Percentiles rank a stretch among this genome's conserved stretches.
phyloP scores from a whole-genome alignment of 805 yeast genomes.

The Yarrowia sp. region DNA sequence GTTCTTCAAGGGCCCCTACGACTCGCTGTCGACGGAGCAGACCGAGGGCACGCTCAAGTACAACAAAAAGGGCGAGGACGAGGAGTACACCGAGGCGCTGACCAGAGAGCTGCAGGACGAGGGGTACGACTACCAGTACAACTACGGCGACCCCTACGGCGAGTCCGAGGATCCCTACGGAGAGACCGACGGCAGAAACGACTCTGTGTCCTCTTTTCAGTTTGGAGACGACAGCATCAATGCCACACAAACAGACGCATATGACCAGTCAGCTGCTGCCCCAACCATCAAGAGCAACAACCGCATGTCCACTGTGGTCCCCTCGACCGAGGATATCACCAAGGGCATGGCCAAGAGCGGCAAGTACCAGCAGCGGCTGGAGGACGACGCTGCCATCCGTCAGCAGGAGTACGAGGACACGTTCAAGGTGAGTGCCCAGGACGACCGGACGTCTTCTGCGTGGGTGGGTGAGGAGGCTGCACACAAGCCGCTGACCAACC shows the following conservation, averaged over 20 bases:
- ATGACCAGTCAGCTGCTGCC: background rate
- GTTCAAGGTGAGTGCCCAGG: conserved; percentile 14
- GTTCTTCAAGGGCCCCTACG: conserved; percentile 35
- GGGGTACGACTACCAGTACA: conserved; percentile 28
- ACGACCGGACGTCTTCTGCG: background rate
- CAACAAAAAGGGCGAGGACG: conserved; percentile 19
- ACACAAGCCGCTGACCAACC: background rate
- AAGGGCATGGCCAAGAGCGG: conserved; percentile 16
- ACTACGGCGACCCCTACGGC: conserved; percentile 26
- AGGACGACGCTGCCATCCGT: conserved; percentile 22
- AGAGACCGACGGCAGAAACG: background rate
- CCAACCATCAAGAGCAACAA: no score
- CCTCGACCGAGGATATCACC: conserved; percentile 13
- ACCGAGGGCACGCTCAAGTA: conserved; percentile 29
- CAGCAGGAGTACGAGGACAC: conserved; percentile 33
- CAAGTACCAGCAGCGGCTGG: conserved; percentile 36
- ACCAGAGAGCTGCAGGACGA: conserved; percentile 13
- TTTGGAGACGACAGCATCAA: conserved; percentile 7
- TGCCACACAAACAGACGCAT: no score
- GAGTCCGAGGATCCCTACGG: background rate
- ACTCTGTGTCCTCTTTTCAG: conserved; percentile 11
- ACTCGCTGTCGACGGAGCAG: conserved; percentile 14
- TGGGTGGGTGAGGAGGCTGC: background rate
- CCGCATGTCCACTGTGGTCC: conserved; percentile 3
- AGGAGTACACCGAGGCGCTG: conserved; percentile 21